Base-by-base conservation (phyloP, 495 filamentous ascomycete species). In the Penicillium malachiteum region DNA sequence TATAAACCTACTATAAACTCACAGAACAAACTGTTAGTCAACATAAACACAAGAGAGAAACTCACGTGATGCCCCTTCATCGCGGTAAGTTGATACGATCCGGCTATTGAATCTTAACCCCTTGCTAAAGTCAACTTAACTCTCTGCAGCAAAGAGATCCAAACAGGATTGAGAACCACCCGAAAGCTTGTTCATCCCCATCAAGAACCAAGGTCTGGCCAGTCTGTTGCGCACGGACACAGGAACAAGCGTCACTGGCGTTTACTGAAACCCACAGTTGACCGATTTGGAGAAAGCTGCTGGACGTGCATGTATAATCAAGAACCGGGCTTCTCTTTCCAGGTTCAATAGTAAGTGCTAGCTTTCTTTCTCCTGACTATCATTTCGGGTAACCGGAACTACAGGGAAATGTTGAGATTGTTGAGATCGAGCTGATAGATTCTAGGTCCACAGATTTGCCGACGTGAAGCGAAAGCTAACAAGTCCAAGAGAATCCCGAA, bases 31-130 rank as follows among this genome's bases (percentile, higher is more conserved):
- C 21, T 26, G 18, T 12, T 39, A 40, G 18, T 46, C 21, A 26
- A 26, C 21, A 4, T 26, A 26, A 26, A 41, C 38, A 43, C 12
- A 13, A 48, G 14, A 4, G 1, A 38, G 21, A 5, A 14, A 35
- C 44, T 14, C 46, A 59, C 33, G 47, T 54, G 40, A 54, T 33
- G n/a, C 11, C 14, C 43, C 21, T 26, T 4, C 21, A 26, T 17
- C 0, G n/a, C 40, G 17, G 51, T 10, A 44, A 59, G 21, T 50
- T 38, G n/a, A 51, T 42, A 51, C 16, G 57, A 42, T 55, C 16
- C 12, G 26, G 47, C 52, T 59, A 52, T 55, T 55, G 52, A 55
- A 59, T 55, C 52, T 55, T 55, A 40, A 50, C 3, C 7, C 18
- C 32, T 31, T 16, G 34, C n/a, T 17, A 39, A 50, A 21, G 30